Evolutionary conservation across 192 early-diverging fungal genomes (phyloP).

Genomic region (Rhizophlyctis rosea): DNA sequence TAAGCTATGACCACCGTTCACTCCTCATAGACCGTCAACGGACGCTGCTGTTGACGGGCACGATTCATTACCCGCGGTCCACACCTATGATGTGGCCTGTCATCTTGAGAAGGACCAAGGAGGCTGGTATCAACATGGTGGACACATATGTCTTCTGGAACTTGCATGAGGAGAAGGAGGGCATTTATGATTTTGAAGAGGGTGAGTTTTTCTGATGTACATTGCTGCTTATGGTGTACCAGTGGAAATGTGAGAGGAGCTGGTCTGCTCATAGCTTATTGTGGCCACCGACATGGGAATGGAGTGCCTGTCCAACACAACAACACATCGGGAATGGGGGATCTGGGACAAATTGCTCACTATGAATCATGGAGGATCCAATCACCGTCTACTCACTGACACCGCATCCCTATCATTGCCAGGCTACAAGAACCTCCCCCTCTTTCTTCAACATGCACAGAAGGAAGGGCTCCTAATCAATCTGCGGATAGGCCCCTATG

Average conservation of each 20-base stretch:
- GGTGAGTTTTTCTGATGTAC: constrained; percentile 22
- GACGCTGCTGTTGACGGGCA: constrained; percentile 39
- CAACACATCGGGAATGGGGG: too few species aligned
- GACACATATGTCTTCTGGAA: constrained; percentile 71
- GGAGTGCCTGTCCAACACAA: too few species aligned
- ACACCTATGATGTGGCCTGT: constrained; percentile 54
- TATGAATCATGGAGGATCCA: too few species aligned
- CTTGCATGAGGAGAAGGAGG: constrained; percentile 52
- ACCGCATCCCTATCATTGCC: too few species aligned
- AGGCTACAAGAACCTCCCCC: constrained; percentile 41
- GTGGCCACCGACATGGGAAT: too few species aligned
- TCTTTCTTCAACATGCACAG: constrained; percentile 46
- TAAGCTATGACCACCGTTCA: constrained; percentile 24
- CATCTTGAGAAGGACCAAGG: constrained; percentile 49
- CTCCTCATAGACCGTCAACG: constrained; percentile 28
- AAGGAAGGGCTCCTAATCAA: constrained; percentile 50
- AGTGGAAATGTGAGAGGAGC: too few species aligned
- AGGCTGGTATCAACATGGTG: constrained; percentile 54
- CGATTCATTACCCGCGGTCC: constrained; percentile 62
- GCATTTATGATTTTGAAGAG: constrained; percentile 53
- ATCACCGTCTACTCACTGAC: too few species aligned
- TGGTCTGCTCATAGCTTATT: too few species aligned
- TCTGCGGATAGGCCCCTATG: constrained; percentile 61
- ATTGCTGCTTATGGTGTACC: not conserved
- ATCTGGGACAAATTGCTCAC: too few species aligned